phyloP scores from a whole-genome alignment of 2,329 filamentous ascomycete species.

The Fusarium redolens region DNA sequence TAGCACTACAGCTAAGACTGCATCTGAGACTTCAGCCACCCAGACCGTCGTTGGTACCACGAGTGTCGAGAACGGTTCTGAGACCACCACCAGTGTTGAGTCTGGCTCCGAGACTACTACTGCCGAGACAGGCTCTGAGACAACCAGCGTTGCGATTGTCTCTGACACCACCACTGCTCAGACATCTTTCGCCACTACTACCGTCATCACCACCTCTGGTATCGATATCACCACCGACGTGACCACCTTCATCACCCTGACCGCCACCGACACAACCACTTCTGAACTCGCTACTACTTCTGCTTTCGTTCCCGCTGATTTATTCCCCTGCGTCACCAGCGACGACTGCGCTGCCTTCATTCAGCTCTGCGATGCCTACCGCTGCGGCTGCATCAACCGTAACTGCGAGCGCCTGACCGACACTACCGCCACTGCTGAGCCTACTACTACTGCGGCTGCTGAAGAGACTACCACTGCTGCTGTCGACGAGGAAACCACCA shows the following conservation, averaged over 20 bases:
- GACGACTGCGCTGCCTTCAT: background rate
- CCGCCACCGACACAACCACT: background rate
- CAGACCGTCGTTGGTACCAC: background rate
- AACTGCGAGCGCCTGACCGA: background rate
- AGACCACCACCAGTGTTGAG: background rate
- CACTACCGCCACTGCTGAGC: background rate
- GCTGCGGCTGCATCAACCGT: constrained; percentile 9
- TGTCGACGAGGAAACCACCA: background rate
- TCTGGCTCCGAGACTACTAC: background rate
- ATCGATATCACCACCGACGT: background rate
- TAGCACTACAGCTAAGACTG: background rate
- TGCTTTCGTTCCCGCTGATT: background rate
- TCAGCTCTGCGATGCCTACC: background rate
- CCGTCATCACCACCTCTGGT: background rate
- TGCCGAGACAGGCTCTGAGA: background rate
- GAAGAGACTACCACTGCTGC: background rate
- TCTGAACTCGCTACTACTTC: background rate
- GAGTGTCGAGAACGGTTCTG: background rate
- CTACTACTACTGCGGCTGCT: background rate
- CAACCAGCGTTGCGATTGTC: accelerated
- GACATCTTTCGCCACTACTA: background rate
- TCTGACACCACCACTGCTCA: background rate
- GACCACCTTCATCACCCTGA: background rate
- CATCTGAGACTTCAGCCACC: background rate
- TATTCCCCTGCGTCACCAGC: background rate